phyloP scores from a whole-genome alignment of 2,329 filamentous ascomycete species.

The Penicillium expansum region DNA sequence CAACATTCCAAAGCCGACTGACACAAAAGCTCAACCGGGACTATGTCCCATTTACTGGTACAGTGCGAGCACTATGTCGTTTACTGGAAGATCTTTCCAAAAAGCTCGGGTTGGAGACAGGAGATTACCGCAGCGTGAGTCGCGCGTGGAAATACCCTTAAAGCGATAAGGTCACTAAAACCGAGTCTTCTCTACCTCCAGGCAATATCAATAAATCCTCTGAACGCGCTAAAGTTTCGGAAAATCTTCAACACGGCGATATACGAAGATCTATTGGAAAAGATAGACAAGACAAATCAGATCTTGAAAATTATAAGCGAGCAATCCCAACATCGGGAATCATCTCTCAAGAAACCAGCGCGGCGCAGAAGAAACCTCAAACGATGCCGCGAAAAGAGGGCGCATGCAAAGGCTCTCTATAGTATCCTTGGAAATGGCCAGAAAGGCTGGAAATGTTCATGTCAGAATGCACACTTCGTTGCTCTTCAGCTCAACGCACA shows the following conservation, averaged over 20 bases:
- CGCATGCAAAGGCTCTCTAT: background rate
- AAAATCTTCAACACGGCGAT: background rate
- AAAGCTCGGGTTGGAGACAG: background rate
- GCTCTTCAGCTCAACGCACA: background rate
- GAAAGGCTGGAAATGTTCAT: background rate
- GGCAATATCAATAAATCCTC: too few species aligned
- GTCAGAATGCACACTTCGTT: background rate
- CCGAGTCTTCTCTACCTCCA: too few species aligned
- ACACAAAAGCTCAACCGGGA: background rate
- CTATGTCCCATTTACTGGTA: background rate
- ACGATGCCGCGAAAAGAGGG: background rate
- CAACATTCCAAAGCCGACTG: background rate
- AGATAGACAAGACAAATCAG: background rate
- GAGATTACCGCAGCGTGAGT: too few species aligned
- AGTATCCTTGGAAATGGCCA: background rate
- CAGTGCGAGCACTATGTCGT: background rate
- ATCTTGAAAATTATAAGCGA: background rate
- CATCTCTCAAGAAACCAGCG: background rate
- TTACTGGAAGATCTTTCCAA: background rate
- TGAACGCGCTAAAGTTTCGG: background rate
- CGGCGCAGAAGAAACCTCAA: background rate
- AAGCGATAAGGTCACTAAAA: too few species aligned
- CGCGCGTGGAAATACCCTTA: too few species aligned
- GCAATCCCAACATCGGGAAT: background rate
- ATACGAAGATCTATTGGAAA: background rate